Evolutionary conservation across 768 basidiomycete genomes (phyloP).

Genomic region (Gymnopilus dilepis): DNA sequence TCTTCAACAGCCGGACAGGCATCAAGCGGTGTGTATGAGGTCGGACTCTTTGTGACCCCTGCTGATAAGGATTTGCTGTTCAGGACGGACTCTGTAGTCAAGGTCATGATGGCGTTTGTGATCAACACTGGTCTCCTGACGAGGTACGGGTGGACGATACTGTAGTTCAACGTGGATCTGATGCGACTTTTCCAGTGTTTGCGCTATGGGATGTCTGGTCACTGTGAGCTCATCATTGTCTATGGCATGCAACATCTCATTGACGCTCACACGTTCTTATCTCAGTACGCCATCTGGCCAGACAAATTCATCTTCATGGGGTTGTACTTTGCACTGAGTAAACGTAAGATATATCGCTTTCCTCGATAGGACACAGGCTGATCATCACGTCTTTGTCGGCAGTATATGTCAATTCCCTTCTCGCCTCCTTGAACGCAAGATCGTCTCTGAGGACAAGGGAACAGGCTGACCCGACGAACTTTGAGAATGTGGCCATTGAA

Average conservation of each 20-base stretch:
- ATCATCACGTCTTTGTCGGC: background rate
- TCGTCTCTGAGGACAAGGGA: constrained; percentile 13
- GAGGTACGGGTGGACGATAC: constrained; percentile 25
- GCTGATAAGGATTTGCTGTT: background rate
- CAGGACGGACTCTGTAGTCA: constrained; percentile 28
- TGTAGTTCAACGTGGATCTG: too few relatives aligned
- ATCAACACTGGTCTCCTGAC: constrained; percentile 33
- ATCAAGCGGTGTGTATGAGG: constrained; percentile 24
- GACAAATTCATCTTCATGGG: constrained; percentile 31
- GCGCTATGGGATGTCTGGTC: constrained; percentile 29
- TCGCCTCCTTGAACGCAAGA: constrained; percentile 15
- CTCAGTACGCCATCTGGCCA: constrained; percentile 33
- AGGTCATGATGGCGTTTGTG: constrained; percentile 28
- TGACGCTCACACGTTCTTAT: background rate
- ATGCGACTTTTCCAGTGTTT: constrained; percentile 16
- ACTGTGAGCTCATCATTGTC: constrained; percentile 21
- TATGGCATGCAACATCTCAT: background rate
- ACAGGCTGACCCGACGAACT: constrained; percentile 13
- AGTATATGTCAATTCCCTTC: constrained; percentile 26
- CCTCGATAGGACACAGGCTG: background rate
- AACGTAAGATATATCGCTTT: constrained; percentile 18
- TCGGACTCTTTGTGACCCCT: background rate
- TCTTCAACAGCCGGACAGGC: constrained; percentile 30
- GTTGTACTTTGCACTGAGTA: constrained; percentile 32
- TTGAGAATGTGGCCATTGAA: background rate